These are phyloP conservation scores for Ceratobasidium sp. DNA, from an alignment of 1,284 basidiomycete genomes.

Conservation along the genomic window DNA sequence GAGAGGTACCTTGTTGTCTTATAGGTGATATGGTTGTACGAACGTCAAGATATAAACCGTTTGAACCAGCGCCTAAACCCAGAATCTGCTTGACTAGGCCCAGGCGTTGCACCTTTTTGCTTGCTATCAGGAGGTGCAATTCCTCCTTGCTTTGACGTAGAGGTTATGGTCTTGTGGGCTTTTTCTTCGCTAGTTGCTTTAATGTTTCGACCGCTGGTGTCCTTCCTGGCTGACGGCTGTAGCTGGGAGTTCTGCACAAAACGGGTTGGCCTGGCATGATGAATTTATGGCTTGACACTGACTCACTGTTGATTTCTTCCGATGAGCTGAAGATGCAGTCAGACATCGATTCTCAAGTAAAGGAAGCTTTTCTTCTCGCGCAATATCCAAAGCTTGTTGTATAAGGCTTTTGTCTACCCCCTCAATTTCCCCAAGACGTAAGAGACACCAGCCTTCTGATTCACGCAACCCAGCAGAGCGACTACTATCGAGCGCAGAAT, in stretches of 20 bases:
- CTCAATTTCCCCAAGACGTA: constrained; percentile 19
- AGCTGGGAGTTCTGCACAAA: neutral
- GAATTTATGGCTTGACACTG: neutral
- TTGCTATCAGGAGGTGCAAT: neutral
- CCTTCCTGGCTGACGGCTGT: neutral
- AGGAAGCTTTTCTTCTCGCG: neutral
- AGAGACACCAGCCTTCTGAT: constrained; percentile 34
- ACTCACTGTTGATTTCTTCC: neutral
- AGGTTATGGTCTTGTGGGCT: neutral
- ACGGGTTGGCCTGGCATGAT: neutral
- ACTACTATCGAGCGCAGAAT: constrained; percentile 15
- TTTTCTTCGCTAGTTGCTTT: neutral
- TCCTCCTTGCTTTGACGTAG: neutral
- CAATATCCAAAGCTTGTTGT: constrained; percentile 22
- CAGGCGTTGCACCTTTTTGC: neutral
- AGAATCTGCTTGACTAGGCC: no score
- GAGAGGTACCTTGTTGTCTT: neutral
- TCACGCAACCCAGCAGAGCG: constrained; percentile 20
- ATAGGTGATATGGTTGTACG: neutral
- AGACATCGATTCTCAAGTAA: constrained; percentile 5
- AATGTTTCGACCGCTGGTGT: no score
- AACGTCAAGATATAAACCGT: neutral
- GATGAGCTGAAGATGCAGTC: neutral
- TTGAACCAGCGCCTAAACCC: neutral
- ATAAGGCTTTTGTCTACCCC: neutral